Conservation (phyloP, 1,284 basidiomycete genomes). For the Ganoderma meredithae region DNA sequence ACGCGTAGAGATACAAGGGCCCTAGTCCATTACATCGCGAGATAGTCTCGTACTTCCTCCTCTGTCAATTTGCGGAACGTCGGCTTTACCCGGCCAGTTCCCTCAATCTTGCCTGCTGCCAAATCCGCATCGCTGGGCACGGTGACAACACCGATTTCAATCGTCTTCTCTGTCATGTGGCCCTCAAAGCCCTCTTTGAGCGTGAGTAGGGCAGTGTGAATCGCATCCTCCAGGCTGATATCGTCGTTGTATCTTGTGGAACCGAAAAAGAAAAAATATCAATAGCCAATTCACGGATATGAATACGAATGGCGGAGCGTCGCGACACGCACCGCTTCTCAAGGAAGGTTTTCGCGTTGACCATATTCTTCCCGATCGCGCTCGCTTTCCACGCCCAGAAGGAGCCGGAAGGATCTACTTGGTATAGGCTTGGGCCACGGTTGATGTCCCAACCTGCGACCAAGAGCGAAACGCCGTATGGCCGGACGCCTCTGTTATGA, state of each 20-base stretch:
- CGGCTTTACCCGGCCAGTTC: slow-evolving; percentile 79
- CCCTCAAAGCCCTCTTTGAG: slow-evolving; percentile 99
- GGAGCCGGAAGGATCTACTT: slow-evolving; percentile 98
- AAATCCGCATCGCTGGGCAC: slow-evolving; percentile 84
- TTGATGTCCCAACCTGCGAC: slow-evolving; percentile 96
- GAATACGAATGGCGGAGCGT: slow-evolving; percentile 17
- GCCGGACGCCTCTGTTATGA: slow-evolving; percentile 87
- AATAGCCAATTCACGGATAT: neutral
- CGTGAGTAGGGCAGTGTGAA: slow-evolving; percentile 98
- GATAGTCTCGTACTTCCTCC: slow-evolving; percentile 94
- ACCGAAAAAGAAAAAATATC: slow-evolving; percentile 18
- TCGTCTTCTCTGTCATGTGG: slow-evolving; percentile 99
- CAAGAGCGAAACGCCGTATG: slow-evolving; percentile 96
- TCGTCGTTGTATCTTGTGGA: slow-evolving; percentile 94
- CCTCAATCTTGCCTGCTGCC: slow-evolving; percentile 75
- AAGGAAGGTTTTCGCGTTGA: slow-evolving; percentile 98
- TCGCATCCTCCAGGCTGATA: slow-evolving; percentile 98
- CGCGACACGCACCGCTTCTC: slow-evolving; percentile 86
- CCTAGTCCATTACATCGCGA: slow-evolving; percentile 67
- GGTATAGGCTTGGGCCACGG: slow-evolving; percentile 93
- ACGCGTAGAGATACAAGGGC: slow-evolving; percentile 31
- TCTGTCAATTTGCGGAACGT: slow-evolving; percentile 94
- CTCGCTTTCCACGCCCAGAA: slow-evolving; percentile 99
- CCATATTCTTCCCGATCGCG: slow-evolving; percentile 99
- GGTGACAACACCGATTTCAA: slow-evolving; percentile 97